Evolutionary conservation across 2,329 filamentous ascomycete genomes (phyloP), one percentile per base, ranked within the genome.

Genomic region (Botrytis pseudocinerea): DNA sequence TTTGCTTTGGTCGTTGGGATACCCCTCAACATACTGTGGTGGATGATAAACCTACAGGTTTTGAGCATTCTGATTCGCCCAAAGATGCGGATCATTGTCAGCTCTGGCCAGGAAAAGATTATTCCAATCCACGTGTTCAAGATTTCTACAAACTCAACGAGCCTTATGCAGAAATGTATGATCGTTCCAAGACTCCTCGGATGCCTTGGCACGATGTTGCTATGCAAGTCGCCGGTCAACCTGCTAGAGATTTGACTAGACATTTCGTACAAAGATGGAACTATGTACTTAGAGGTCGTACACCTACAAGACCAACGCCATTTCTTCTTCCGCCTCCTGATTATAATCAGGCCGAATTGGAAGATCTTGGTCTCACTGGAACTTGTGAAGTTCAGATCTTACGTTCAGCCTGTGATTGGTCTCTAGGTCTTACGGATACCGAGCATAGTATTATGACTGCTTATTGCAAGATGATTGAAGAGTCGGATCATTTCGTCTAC

Each of bases 181-280:
- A 98, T 82, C 91, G 96, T 72, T 92, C 90, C 74, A 92, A 92
- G 80, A 89, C 95, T 28, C 94, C 96, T 2, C 87, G 96, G 75
- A 99, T 98, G 96, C 95, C 96, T 1, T 99, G 96, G 96, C 96
- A 99, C 80, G 96, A 99, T 82, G 94, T 99, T 75, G 90, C 92
- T 4, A 98, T 99, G 96, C 96, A 98, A 82, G 91, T 99, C 60
- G 94, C 98, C 61, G 96, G 96, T 6, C 96, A 98, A 81, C 96
- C 96, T 4, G 95, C 96, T 20, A 89, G 96, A 77, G 96, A 99
- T 83, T 85, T 98, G 75, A 98, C 95, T 2, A 90, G 96, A 35
- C 96, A 98, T 82, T 99, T 99, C 80, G 94, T 98, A 7, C 96
- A 99, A 82, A 89, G 96, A 74, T 99, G 96, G 96, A 98, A 98